Conservation (phyloP, 1,284 basidiomycete genomes). For the Pterulicium gracile region DNA sequence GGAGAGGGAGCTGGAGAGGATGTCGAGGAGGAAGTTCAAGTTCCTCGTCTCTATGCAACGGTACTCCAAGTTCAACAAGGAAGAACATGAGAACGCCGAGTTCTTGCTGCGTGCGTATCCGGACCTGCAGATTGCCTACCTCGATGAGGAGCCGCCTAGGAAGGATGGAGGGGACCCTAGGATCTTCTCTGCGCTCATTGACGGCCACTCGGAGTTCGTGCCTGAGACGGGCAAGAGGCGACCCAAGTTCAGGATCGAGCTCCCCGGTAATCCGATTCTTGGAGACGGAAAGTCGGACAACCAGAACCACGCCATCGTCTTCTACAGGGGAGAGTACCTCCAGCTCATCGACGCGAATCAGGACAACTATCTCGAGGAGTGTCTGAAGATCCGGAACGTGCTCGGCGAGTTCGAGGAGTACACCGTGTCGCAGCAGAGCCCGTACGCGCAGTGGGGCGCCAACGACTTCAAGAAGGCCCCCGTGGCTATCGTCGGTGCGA, state of each 20-base stretch:
- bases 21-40: constrained; percentile 98
- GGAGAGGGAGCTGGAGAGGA: constrained; percentile 93
- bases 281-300: constrained; percentile 99
- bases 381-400: constrained; percentile 98
- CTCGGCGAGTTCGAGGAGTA: constrained; percentile 98
- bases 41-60: constrained; percentile 99
- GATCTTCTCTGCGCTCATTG: constrained; percentile 93
- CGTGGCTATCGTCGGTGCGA: constrained; percentile 95
- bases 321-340: constrained; percentile 97
- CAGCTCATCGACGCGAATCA: constrained; percentile 99
- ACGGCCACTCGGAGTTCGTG: constrained; percentile 95
- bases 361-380: constrained; percentile 99
- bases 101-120: constrained; percentile 98
- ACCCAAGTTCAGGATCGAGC: constrained; percentile 97
- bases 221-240: constrained; percentile 81
- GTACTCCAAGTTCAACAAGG: constrained; percentile 99
- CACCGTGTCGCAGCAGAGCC: constrained; percentile 75
- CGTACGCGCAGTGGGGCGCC: constrained; percentile 83
- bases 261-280: constrained; percentile 97
- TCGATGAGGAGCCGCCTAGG: constrained; percentile 90
- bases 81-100: constrained; percentile 98
- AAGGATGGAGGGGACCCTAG: constrained; percentile 95
- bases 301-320: constrained; percentile 99
- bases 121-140: constrained; percentile 95
- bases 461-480: constrained; percentile 84